Percentiles rank a stretch among this genome's conserved stretches.
phyloP scores from a whole-genome alignment of 2,329 filamentous ascomycete genomes.

The Dactylonectria macrodidyma region DNA sequence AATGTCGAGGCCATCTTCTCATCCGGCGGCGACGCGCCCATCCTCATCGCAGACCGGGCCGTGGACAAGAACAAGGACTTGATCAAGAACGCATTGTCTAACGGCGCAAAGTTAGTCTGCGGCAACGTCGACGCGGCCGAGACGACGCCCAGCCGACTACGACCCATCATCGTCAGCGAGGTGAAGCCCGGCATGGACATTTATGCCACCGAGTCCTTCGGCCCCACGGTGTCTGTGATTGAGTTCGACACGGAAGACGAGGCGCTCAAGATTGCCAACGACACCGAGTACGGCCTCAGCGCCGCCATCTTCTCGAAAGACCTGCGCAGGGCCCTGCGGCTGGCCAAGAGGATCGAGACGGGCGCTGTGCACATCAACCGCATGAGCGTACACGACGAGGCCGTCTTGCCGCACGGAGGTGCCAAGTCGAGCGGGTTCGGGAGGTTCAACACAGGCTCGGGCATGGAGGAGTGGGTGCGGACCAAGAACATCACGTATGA shows the following conservation, averaged over 20 bases:
- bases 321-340: conserved; percentile 68
- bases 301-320: conserved; percentile 81
- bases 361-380: conserved; percentile 64
- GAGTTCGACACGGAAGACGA: conserved; percentile 78
- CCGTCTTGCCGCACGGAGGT: conserved; percentile 29
- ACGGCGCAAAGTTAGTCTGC: conserved; percentile 70
- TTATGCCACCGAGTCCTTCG: conserved; percentile 83
- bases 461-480: conserved; percentile 27
- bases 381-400: conserved; percentile 33
- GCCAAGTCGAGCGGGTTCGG: conserved; percentile 33
- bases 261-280: conserved; percentile 80
- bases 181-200: conserved; percentile 76
- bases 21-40: conserved; percentile 12
- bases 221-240: conserved; percentile 78
- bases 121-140: conserved; percentile 53
- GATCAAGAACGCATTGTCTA: conserved; percentile 66
- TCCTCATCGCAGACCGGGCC: conserved; percentile 21
- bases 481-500: conserved; percentile 31
- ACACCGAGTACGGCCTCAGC: conserved; percentile 83
- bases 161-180: conserved; percentile 76
- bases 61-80: conserved; percentile 66
- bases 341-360: conserved; percentile 74
- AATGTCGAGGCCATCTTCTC: conserved; percentile 20
- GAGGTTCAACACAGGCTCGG: conserved; percentile 23
- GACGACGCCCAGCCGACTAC: conserved; percentile 59